Conservation (phyloP, 148 eudicot species). For the Rhododendron vialii region DNA sequence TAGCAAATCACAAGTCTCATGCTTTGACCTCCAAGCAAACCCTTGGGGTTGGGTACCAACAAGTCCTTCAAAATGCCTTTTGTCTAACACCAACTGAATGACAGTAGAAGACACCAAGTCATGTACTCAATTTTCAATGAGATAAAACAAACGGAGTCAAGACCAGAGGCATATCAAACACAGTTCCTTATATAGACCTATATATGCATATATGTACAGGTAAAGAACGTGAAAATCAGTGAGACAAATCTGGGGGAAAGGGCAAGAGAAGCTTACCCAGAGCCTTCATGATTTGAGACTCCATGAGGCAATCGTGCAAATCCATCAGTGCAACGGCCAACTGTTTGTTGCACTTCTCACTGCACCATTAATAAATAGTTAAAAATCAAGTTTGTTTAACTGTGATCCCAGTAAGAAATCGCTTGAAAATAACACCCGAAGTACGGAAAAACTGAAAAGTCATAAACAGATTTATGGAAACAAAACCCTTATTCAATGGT, state of each 20-base stretch:
- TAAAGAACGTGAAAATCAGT: neutral
- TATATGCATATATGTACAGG: neutral
- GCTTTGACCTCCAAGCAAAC: neutral
- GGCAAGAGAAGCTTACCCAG: constrained; percentile 35
- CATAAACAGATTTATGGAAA: neutral
- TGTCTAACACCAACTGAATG: neutral
- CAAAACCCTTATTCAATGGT: neutral
- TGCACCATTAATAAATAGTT: neutral
- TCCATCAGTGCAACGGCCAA: constrained; percentile 74
- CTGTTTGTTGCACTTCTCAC: neutral
- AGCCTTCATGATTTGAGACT: constrained; percentile 67
- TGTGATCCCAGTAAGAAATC: neutral
- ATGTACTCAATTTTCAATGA: neutral
- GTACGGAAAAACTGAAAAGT: neutral
- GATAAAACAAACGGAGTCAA: neutral
- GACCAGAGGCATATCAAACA: neutral
- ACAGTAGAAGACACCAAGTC: neutral
- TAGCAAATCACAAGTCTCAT: neutral
- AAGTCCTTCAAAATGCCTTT: neutral
- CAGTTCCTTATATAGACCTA: neutral
- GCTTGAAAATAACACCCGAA: neutral
- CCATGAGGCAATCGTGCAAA: constrained; percentile 71
- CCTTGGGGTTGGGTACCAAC: neutral
- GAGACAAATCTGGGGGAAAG: neutral
- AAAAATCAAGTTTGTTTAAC: neutral